Evolutionary conservation across 2,329 filamentous ascomycete genomes (phyloP).

Genomic region (Claviceps pusilla): DNA sequence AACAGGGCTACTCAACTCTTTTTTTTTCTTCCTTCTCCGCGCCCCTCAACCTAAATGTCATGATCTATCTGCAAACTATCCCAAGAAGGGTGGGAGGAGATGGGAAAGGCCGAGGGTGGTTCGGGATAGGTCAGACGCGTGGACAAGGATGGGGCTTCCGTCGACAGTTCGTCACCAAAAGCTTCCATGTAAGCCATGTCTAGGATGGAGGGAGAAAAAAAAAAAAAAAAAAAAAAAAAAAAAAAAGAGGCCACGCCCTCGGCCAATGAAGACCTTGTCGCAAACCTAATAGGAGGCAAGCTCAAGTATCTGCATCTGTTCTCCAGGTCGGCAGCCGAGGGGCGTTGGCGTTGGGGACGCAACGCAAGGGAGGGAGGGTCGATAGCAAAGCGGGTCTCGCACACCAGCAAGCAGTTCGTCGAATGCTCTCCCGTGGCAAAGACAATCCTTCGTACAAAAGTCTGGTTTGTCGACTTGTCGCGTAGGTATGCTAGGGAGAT

Average conservation of each 20-base stretch:
- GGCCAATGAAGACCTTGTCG: slow-evolving; percentile 15
- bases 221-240: too few species aligned
- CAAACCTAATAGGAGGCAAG: slow-evolving; percentile 18
- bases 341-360: slow-evolving; percentile 15
- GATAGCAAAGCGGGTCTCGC: slow-evolving; percentile 12
- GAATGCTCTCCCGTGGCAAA: slow-evolving; percentile 1
- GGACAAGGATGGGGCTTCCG: slow-evolving; percentile 2
- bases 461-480: slow-evolving; percentile 2
- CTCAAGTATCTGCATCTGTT: slow-evolving; percentile 13
- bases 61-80: slow-evolving; percentile 20
- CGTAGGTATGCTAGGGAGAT: slow-evolving; percentile 27
- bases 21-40: slow-evolving; percentile 10
- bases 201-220: slow-evolving; percentile 6
- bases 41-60: slow-evolving; percentile 18
- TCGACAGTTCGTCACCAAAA: slow-evolving; percentile 11
- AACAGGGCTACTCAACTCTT: slow-evolving; percentile 10
- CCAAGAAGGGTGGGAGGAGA: slow-evolving; percentile 7
- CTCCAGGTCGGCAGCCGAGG: slow-evolving; percentile 13
- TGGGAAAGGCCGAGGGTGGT: slow-evolving; percentile 6
- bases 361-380: slow-evolving; percentile 19
- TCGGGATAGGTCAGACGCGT: background rate
- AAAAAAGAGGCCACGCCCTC: slow-evolving; percentile 5
- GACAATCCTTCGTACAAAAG: background rate
- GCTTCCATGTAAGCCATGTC: slow-evolving; percentile 9
- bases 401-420: slow-evolving; percentile 7